These are phyloP conservation scores for Flaveria floridana DNA, from an alignment of 140 eudicot species.

Conservation along the genomic window DNA sequence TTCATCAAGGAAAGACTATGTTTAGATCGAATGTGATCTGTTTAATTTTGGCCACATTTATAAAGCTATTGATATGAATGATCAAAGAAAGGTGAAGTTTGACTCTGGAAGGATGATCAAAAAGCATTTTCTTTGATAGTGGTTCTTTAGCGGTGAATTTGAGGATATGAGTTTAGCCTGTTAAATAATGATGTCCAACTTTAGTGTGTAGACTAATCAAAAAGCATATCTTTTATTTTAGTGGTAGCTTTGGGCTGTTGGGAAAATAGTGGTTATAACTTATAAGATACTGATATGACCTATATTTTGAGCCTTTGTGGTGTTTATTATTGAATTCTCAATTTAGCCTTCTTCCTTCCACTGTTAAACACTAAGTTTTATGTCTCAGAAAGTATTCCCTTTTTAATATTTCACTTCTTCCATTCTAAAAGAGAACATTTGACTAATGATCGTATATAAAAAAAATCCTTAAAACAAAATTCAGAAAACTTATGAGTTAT, in stretches of 20 bases:
- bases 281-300: neutral
- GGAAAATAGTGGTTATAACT: neutral
- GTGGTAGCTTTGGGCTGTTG: conserved; percentile 22
- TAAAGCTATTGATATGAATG: neutral
- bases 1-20: neutral
- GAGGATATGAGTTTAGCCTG: neutral
- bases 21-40: neutral
- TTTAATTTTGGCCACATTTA: neutral
- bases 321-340: neutral
- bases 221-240: conserved; percentile 2
- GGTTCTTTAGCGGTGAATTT: neutral
- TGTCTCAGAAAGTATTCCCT: neutral
- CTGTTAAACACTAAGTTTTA: neutral
- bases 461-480: neutral
- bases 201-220: neutral
- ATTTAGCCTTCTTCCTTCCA: neutral
- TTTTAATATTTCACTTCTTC: neutral
- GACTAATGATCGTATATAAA: neutral
- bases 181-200: conserved; percentile 1
- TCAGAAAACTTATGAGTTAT: neutral
- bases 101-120: neutral
- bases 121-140: conserved; percentile 10
- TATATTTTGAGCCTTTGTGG: neutral
- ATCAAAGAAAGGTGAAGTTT: neutral
- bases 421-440: neutral